Base-by-base conservation (phyloP, 306 rosid genomes). In the Hippophae tibetana region DNA sequence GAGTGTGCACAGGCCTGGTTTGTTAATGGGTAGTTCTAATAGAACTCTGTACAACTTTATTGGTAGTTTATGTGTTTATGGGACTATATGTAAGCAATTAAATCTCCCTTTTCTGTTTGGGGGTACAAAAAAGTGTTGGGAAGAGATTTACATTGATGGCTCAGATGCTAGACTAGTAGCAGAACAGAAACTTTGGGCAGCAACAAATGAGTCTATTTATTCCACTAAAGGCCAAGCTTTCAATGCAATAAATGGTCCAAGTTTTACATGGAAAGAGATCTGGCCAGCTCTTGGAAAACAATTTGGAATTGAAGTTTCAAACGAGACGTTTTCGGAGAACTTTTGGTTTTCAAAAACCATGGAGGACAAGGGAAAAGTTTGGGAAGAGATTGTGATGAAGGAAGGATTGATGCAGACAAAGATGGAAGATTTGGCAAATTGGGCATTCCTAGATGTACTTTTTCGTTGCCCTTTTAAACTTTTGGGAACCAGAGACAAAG, bases 151-250 rank as follows among this genome's bases (percentile, higher is more conserved):
- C 61, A 84, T 92, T 50, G 95, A 92, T 61, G 95, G 87, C 3
- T 92, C 95, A 48, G 96, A 92, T 59, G 87, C 82, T 49, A 76
- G 99, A 70, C 81, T 84, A 42, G 96, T 86, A n/a, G 93, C 95
- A n/a, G 86, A 85, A 38, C 99, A 86, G 49, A 85, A 92, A 57
- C 69, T 92, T 45, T 88, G 99, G 96, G 89, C 81, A 52, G 84
- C 96, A 6, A 76, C 88, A 18, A 73, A 68, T 56, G 51, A 51
- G 54, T 69, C 26, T 14, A 7, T 31, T 42, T 26, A 44, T 47
- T 65, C 74, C 49, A 50, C 25, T 9, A 67, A 74, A 25, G 82
- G 87, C 7, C 75, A 79, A 56, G 87, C 88, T 12, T 85, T 88
- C 45, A 92, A 92, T 58, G 79, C 89, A 1, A 63, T 84, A 9